phyloP scores from a whole-genome alignment of 2,329 filamentous ascomycete species.

The Fonsecaea nubica region DNA sequence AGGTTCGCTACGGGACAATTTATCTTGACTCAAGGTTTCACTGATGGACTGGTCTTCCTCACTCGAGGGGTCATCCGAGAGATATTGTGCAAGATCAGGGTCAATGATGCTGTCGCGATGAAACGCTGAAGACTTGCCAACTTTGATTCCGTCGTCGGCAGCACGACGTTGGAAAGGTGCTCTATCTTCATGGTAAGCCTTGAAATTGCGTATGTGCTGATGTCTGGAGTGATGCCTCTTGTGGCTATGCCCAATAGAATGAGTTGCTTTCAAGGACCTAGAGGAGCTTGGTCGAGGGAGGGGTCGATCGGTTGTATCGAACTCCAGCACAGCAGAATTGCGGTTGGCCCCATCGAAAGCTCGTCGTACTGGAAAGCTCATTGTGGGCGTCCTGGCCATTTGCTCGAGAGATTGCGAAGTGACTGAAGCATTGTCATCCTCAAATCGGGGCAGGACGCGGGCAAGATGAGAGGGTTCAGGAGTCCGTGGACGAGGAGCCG shows the following conservation, averaged over 20 bases:
- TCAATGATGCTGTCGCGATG: constrained; percentile 99
- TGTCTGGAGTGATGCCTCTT: constrained; percentile 87
- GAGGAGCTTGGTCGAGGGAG: constrained; percentile 92
- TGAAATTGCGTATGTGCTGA: constrained; percentile 79
- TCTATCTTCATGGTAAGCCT: constrained; percentile 74
- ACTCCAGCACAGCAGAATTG: constrained; percentile 88
- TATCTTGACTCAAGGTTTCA: constrained; percentile 74
- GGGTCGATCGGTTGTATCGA: constrained; percentile 73
- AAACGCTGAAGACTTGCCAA: constrained; percentile 81
- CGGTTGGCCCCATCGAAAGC: constrained; percentile 78
- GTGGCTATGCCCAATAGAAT: constrained; percentile 73
- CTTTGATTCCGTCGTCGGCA: constrained; percentile 69
- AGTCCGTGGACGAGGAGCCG: constrained; percentile 36
- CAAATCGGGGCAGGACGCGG: constrained; percentile 42
- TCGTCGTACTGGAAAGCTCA: constrained; percentile 69
- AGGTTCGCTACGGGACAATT: constrained; percentile 66
- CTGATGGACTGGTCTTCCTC: constrained; percentile 91
- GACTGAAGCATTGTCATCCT: constrained; percentile 55
- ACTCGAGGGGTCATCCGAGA: constrained; percentile 92
- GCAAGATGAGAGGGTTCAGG: constrained; percentile 32
- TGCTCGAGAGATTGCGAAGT: constrained; percentile 56
- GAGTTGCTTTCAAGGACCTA: constrained; percentile 79
- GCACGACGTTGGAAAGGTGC: constrained; percentile 85
- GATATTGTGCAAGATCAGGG: constrained; percentile 90
- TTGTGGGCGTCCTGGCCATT: constrained; percentile 62